These are phyloP conservation scores for Penicillium sp. DNA, from an alignment of 2,329 filamentous ascomycete species.

Conservation along the genomic window DNA sequence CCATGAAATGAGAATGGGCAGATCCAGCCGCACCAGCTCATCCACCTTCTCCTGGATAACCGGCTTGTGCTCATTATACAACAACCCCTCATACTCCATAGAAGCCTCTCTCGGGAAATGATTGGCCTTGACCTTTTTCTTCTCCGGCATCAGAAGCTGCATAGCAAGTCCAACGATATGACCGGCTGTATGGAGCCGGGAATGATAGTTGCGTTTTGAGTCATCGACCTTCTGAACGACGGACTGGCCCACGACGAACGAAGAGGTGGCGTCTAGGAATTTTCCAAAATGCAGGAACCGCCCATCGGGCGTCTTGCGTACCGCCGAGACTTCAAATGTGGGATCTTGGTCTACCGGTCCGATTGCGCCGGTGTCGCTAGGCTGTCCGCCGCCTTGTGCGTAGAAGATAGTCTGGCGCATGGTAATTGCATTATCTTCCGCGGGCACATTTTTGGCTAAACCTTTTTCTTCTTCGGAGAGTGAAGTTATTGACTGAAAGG, in stretches of 20 bases:
- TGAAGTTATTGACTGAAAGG: constrained; percentile 15
- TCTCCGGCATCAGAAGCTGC: constrained; percentile 19
- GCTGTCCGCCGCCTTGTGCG: constrained; percentile 24
- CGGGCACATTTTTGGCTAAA: constrained; percentile 16
- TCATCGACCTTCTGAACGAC: constrained; percentile 21
- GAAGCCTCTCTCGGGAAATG: constrained; percentile 23
- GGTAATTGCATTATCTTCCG: constrained; percentile 16
- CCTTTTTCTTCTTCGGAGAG: constrained; percentile 16
- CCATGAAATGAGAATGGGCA: constrained; percentile 22
- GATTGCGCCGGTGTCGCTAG: constrained; percentile 23
- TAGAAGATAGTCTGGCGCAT: constrained; percentile 25
- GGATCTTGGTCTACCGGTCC: constrained; percentile 4
- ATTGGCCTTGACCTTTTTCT: constrained; percentile 26
- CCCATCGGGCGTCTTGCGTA: constrained; percentile 21
- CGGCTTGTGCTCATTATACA: constrained; percentile 25
- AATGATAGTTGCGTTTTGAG: constrained; percentile 23
- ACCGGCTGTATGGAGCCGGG: constrained; percentile 26
- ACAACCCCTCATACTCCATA: constrained; percentile 24
- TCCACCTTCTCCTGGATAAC: constrained; percentile 25
- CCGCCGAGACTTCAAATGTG: constrained; percentile 20
- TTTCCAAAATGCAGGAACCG: constrained; percentile 23
- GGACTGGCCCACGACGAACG: constrained; percentile 12
- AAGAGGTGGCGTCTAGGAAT: not conserved
- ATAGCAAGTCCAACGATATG: constrained; percentile 26
- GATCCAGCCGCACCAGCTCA: constrained; percentile 18